phyloP scores from a whole-genome alignment of 163 green algal species.

The Chlorella variabilis region DNA sequence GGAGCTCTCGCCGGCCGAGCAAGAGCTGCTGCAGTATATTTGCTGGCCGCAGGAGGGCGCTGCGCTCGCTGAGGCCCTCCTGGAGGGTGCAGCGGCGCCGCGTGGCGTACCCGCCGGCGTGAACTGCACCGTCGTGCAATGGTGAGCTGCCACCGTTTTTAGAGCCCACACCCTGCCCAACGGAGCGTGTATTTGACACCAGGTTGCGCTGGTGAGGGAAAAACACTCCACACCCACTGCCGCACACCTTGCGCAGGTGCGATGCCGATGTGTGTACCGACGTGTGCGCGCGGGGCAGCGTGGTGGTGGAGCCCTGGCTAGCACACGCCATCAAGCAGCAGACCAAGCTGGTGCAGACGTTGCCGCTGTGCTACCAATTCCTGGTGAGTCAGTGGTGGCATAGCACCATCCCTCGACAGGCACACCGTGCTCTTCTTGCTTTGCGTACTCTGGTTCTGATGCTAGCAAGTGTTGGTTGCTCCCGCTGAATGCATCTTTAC shows the following conservation, averaged over 20 bases:
- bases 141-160: conserved; percentile 33
- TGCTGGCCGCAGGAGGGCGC: conserved; percentile 25
- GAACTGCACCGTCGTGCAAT: conserved; percentile 41
- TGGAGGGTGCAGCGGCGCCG: not conserved
- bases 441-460: too few species aligned
- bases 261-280: conserved; percentile 63
- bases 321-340: conserved; percentile 53
- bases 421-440: too few species aligned
- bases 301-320: conserved; percentile 67
- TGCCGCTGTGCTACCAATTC: conserved; percentile 73
- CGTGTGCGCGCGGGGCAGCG: conserved; percentile 67
- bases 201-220: not conserved
- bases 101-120: conserved; percentile 51
- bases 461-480: too few species aligned
- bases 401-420: too few species aligned
- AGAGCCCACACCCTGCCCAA: too few species aligned
- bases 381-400: too few species aligned
- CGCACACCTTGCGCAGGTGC: conserved; percentile 51
- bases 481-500: too few species aligned
- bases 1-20: conserved; percentile 31
- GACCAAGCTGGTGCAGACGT: conserved; percentile 14
- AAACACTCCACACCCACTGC: not conserved
- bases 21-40: conserved; percentile 29
- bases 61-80: not conserved
- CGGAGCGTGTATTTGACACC: too few species aligned